These are phyloP conservation scores for Phytomonas francai DNA, from an alignment of 208 protist genomes.

Conservation along the genomic window DNA sequence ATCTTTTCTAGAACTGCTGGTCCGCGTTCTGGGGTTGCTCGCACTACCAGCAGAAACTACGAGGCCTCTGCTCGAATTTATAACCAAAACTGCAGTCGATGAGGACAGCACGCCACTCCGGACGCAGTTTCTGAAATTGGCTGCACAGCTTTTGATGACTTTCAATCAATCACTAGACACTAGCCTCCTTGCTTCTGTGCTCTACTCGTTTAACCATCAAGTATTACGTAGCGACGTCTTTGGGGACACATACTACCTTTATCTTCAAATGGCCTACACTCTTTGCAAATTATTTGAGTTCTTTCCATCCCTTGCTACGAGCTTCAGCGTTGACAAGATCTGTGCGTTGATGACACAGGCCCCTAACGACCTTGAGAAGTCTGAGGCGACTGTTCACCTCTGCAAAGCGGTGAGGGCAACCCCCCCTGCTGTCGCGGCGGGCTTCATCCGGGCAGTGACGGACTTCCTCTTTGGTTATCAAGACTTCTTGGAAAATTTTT, in stretches of 20 bases:
- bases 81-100: conserved; percentile 19
- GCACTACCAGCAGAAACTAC: conserved; percentile 32
- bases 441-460: background rate
- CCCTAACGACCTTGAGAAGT: conserved; percentile 60
- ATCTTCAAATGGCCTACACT: conserved; percentile 58
- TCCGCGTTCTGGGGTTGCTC: conserved; percentile 28
- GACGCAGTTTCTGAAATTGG: conserved; percentile 19
- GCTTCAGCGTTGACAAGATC: conserved; percentile 39
- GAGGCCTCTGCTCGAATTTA: conserved; percentile 25
- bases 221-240: conserved; percentile 64
- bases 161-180: background rate
- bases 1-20: conserved; percentile 30
- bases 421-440: conserved; percentile 10
- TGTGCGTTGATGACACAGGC: conserved; percentile 46
- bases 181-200: conserved; percentile 12
- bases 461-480: background rate
- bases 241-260: conserved; percentile 53
- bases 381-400: conserved; percentile 63
- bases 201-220: conserved; percentile 8
- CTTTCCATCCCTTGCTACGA: conserved; percentile 20
- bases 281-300: conserved; percentile 35
- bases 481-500: background rate
- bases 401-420: conserved; percentile 31
- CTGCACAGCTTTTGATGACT: background rate
- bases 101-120: conserved; percentile 50